Evolutionary conservation across 2,329 filamentous ascomycete species (phyloP).

Genomic region (Paracoccidioides brasiliensis): DNA sequence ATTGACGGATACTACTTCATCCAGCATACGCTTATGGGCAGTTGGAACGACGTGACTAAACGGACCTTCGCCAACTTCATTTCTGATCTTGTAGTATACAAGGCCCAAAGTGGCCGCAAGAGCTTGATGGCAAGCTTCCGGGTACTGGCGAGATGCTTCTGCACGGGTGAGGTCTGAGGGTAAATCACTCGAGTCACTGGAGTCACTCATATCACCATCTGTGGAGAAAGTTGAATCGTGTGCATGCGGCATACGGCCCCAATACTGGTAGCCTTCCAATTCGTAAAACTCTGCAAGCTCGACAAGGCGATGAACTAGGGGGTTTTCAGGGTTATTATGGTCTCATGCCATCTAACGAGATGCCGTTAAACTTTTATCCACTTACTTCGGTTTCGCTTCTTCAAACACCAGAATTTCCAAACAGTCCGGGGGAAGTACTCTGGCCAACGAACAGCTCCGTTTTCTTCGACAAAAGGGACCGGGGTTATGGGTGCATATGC

Average conservation of each 20-base stretch:
- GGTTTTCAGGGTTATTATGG: conserved; percentile 2
- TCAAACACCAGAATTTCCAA: conserved; percentile 31
- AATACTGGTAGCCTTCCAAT: conserved; percentile 27
- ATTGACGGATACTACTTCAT: conserved; percentile 21
- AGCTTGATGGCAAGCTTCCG: conserved; percentile 29
- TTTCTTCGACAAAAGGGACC: conserved; percentile 23
- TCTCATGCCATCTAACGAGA: neutral
- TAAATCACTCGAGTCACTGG: conserved; percentile 27
- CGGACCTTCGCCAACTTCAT: conserved; percentile 26
- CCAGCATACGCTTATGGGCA: conserved; percentile 24
- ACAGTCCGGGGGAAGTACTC: conserved; percentile 28
- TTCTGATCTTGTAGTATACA: conserved; percentile 31
- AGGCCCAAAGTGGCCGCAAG: conserved; percentile 27
- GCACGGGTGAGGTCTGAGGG: conserved; percentile 23
- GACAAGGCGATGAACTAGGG: conserved; percentile 25
- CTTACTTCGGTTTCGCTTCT: conserved; percentile 29
- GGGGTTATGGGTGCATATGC: conserved; percentile 26
- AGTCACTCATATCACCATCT: conserved; percentile 22
- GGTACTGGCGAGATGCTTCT: conserved; percentile 24
- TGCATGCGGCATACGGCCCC: conserved; percentile 23
- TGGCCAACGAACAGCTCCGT: conserved; percentile 25
- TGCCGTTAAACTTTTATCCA: neutral
- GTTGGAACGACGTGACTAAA: conserved; percentile 16
- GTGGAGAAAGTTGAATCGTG: conserved; percentile 17
- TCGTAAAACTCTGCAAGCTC: conserved; percentile 30